Evolutionary conservation across 2,329 filamentous ascomycete genomes (phyloP), one percentile per base, ranked within the genome.

Genomic region (Calonectria ilicicola): DNA sequence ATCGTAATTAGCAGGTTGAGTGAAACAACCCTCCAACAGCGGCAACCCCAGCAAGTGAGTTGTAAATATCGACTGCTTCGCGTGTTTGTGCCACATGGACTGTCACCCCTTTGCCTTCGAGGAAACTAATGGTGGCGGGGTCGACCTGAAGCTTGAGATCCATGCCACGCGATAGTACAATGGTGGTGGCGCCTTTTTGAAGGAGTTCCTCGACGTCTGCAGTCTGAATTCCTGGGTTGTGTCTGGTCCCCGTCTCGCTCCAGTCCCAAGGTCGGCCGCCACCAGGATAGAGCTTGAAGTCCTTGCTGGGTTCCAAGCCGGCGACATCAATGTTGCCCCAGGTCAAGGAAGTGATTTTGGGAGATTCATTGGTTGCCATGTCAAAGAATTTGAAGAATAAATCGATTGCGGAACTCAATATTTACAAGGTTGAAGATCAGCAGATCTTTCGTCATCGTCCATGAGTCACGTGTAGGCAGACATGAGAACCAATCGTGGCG

Each of bases 271-370:
- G 32, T 19, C 71, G 53, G 19, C 71, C 71, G 27, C 71, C 71
- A 21, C 67, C 63, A 14, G 71, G 67, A 15, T 70, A 73, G 15
- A 73, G 71, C 71, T 70, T 73, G 46, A 70, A 73, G 23, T 73
- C 71, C 23, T 73, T 70, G 19, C 63, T 63, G 15, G 62, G 23
- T 19, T 51, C 64, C 19, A 71, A n/a, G n/a, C 38, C 72, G 6
- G 47, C 15, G 15, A 68, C 42, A 3, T 68, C 65, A 9, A 70
- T 73, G 29, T 29, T 17, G 40, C 72, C 67, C 72, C 72, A 73
- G 15, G 60, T 38, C 9, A 64, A 19, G 17, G 64, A 62, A 6
- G 46, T 14, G 12, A 70, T 68, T 42, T 44, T 65, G 1, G 67
- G 72, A 15, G 67, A 73, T 42, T 67, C 14, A 23, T 40, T 26